Base-by-base conservation (phyloP, 768 basidiomycete species). In the Suillus clintonianus region DNA sequence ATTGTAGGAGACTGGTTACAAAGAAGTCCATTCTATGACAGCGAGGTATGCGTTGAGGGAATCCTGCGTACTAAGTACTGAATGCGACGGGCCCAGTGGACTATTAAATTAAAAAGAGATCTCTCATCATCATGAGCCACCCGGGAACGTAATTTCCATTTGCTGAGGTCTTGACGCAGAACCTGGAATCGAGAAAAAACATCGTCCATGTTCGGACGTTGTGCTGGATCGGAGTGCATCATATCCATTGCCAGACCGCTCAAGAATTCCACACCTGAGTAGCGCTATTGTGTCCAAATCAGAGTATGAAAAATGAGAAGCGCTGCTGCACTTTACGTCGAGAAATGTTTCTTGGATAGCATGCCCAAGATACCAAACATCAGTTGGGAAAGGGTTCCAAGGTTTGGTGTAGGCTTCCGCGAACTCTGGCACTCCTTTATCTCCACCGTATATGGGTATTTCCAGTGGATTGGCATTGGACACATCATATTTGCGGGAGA, bases 281-380 rank as follows among this genome's bases (percentile, higher is more conserved):
- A 24, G 3, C 13, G 3, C 41, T 63, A 53, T 58, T 14, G 13
- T n/a, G 2, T 7, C 3, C 0, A 47, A 14, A 56, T 60, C 14
- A 47, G 41, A 17, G 17, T 11, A 8, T 60, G n/a, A 22, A 54
- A 15, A 10, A 56, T 11, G 5, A 32, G 15, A 60, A 22, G 17
- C 3, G 6, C 2, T 8, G 3, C 24, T 50, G 1, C n/a, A 24
- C 36, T 60, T n/a, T 56, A 82, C 81, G 55, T 71, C 59, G 0
- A 76, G 19, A 60, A 82, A 78, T 13, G 73, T 68, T 53, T 24
- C 62, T 17, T 63, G 68, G 10, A 82, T 72, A 8, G 77, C 36
- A 57, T 82, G 82, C 0, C 81, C 82, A 1, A 83, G 64, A 36
- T 78, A 79, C 65, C 81, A 85, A 2, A 84, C 71, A 42, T 85